Base-by-base conservation (phyloP, 768 basidiomycete genomes). In the Kwoniella heveanensis region DNA sequence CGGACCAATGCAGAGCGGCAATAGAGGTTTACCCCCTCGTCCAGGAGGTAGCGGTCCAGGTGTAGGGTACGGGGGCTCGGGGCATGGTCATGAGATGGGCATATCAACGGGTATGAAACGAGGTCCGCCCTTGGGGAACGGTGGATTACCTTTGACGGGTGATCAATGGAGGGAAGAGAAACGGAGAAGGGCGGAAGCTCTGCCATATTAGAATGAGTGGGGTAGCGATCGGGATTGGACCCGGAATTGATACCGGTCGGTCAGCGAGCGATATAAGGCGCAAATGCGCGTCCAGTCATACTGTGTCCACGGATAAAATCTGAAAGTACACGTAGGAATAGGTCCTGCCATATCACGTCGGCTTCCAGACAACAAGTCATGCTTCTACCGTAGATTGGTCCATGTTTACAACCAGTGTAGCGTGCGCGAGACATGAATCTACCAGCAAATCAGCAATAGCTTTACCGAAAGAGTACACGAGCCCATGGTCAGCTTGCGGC, bases 81-180 rank as follows among this genome's bases (percentile, higher is more conserved):
- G 8, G 39, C 15, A 44, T 9, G 39, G 39, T 3, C 15, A 44
- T 44, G 39, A 17, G 17, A 44, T 44, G 39, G 39, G 39, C 39
- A 44, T 44, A 17, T 3, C 8, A 9, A 44, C 19, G 39, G 39
- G 39, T 3, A 44, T 44, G 39, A 21, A 22, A 39, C 13, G 54
- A 19, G 54, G 21, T 44, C 4, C 15, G 10, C 39, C 39, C 4
- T 10, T 17, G 3, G 39, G 39, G 10, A 44, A 44, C 15, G 39
- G 39, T 19, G 54, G 53, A 32, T 15, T 29, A 8, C 53, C 53
- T n/a, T n/a, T n/a, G 9, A 27, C 19, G 27, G 53, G 32, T 12
- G 53, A 55, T 55, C 29, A 32, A 17, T 55, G 30, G 32, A 55
- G 54, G 19, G 54, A 39, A 6, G 54, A 55, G 17, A 55, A 55